Conservation (phyloP, 305 asterid species). For the Fraxinus ornus region DNA sequence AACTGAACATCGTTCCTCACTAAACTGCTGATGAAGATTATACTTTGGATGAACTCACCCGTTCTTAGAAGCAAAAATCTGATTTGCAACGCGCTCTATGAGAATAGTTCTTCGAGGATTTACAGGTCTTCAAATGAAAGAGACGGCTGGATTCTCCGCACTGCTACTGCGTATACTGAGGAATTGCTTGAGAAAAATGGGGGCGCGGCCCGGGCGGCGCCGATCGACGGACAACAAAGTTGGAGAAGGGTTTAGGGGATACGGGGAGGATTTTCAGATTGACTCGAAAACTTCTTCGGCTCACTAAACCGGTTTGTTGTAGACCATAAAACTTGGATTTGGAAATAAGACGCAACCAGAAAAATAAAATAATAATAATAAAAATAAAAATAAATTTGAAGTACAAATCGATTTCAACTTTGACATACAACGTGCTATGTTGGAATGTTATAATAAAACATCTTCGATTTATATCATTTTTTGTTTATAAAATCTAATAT, state of each 20-base stretch:
- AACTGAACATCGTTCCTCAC: neutral
- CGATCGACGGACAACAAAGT: neutral
- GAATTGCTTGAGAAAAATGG: neutral
- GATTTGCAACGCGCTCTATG: neutral
- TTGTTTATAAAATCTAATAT: too few species aligned
- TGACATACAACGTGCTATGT: too few species aligned
- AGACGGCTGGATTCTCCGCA: neutral
- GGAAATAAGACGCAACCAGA: too few species aligned
- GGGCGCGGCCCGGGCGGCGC: neutral
- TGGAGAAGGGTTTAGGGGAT: neutral
- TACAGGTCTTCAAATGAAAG: neutral
- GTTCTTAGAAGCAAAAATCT: neutral
- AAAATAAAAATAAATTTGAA: too few species aligned
- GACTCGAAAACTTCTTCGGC: neutral
- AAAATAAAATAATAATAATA: too few species aligned
- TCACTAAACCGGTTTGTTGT: neutral
- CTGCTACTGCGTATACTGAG: neutral
- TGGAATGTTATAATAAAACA: too few species aligned
- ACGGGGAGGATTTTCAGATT: too few species aligned
- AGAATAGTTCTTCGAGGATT: neutral
- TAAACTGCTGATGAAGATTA: neutral
- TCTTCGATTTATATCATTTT: too few species aligned
- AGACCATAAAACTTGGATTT: too few species aligned
- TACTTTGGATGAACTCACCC: neutral
- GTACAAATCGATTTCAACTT: too few species aligned